phyloP scores from a whole-genome alignment of 2,329 filamentous ascomycete species.

The Colletotrichum sp. region DNA sequence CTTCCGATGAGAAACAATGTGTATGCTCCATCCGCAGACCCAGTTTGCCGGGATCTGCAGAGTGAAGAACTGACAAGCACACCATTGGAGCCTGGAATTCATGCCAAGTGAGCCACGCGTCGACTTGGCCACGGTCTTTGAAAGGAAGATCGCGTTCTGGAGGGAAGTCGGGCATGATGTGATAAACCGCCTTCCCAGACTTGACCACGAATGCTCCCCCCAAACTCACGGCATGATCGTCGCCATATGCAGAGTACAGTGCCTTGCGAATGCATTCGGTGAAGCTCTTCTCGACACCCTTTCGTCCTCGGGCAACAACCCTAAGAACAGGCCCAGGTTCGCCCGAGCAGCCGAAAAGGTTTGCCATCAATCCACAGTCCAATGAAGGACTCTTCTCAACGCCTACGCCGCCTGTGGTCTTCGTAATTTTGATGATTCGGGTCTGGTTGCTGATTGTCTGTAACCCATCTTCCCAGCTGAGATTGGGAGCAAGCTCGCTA shows the following conservation, averaged over 20 bases:
- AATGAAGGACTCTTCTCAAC: slow-evolving; percentile 28
- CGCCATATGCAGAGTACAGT: slow-evolving; percentile 33
- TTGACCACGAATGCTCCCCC: slow-evolving; percentile 46
- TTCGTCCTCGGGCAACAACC: slow-evolving; percentile 34
- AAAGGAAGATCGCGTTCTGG: slow-evolving; percentile 28
- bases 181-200: slow-evolving; percentile 38
- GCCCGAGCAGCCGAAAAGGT: slow-evolving; percentile 43
- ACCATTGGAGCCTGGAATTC: slow-evolving; percentile 39
- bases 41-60: slow-evolving; percentile 41
- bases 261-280: slow-evolving; percentile 35
- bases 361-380: slow-evolving; percentile 47
- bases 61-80: slow-evolving; percentile 46
- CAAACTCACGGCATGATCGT: slow-evolving; percentile 37
- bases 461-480: slow-evolving; percentile 31
- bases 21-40: slow-evolving; percentile 51
- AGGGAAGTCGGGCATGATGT: slow-evolving; percentile 52
- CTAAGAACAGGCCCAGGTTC: slow-evolving; percentile 37
- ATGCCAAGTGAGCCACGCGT: slow-evolving; percentile 44
- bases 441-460: slow-evolving; percentile 30
- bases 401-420: slow-evolving; percentile 19
- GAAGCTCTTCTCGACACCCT: slow-evolving; percentile 31
- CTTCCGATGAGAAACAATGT: slow-evolving; percentile 43
- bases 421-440: slow-evolving; percentile 29
- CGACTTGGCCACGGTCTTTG: slow-evolving; percentile 28
- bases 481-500: slow-evolving; percentile 44